Evolutionary conservation across 176 grass and related monocot species (phyloP), one percentile per base, ranked within the genome.

Genomic region (Oryza glaberrima): DNA sequence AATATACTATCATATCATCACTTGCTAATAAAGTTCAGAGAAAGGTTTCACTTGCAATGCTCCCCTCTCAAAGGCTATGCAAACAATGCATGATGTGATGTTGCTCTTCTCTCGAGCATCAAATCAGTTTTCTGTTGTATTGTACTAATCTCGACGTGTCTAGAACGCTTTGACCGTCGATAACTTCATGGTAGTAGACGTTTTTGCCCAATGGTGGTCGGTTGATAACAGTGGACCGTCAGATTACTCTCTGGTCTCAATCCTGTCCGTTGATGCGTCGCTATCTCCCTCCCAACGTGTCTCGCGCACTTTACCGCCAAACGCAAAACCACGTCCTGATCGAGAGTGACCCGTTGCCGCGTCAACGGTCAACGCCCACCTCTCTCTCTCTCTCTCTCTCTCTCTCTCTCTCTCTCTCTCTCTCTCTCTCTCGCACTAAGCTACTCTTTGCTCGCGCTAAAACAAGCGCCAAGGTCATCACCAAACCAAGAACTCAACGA

Each of bases 361-460:
- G 83, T 92, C 90, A 92, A 89, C 90, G 75, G 80, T 80, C 87
- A 83, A 80, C n/a, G n/a, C 32, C 54, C 54, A 17, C 8, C 19
- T 8, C 30, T 58, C 20, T 58, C n/a, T 20, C 54, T 58, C 54
- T 20, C 54, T 58, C 52, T 58, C 52, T 58, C 17, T 22, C 22
- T 22, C 22, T 17, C 8, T 36, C 22, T 58, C 20, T 58, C 9
- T 20, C 54, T 58, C 54, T n/a, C 17, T 22, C 22, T 22, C 22
- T 17, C 8, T 36, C 22, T 58, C 20, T 58, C 9, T 20, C 54
- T 58, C 54, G 36, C 22, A 25, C 77, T 28, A 63, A 63, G 15
- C 41, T 71, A 19, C 13, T 11, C 48, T 40, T 16, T 23, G 58
- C 83, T 44, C 65, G 46, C 52, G 22, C 38, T 49, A 64, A 77